Percentiles rank a stretch among this genome's conserved stretches.
Evolutionary conservation across 2,329 filamentous ascomycete genomes (phyloP).

Genomic region (Sporothrix brunneoviolacea): DNA sequence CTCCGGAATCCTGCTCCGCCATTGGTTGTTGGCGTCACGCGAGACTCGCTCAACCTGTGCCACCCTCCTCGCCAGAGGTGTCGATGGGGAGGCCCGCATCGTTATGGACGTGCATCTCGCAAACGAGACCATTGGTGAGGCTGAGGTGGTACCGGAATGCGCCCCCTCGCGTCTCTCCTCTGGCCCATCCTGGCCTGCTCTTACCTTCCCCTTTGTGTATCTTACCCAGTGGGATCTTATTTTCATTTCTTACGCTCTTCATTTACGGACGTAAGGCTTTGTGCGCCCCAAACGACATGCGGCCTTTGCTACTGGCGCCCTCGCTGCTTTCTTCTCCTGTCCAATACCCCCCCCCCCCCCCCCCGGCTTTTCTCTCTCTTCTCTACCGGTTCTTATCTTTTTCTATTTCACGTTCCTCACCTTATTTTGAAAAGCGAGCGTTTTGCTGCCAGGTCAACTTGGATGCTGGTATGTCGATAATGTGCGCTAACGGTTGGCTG

Average conservation of each 20-base stretch:
- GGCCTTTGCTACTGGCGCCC: too few relatives aligned
- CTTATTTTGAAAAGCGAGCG: too few relatives aligned
- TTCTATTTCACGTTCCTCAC: neutral
- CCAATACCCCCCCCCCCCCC: too few relatives aligned
- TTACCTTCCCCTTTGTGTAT: neutral
- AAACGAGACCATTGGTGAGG: neutral
- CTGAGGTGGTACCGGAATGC: conserved; percentile 2
- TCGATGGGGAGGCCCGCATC: too few relatives aligned
- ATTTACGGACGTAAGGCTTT: conserved; percentile 12
- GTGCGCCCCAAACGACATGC: conserved; percentile 17
- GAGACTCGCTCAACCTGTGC: neutral
- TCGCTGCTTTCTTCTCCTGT: too few relatives aligned
- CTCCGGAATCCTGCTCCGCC: neutral
- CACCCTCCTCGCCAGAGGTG: too few relatives aligned
- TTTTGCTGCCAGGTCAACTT: too few relatives aligned
- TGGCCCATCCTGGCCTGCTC: neutral
- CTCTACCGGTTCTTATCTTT: too few relatives aligned
- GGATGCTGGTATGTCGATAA: conserved; percentile 13
- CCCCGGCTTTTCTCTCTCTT: too few relatives aligned
- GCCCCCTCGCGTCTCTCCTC: neutral
- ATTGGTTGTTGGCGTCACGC: neutral
- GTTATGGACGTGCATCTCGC: too few relatives aligned
- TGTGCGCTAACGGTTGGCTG: conserved; percentile 20
- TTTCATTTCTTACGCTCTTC: neutral
- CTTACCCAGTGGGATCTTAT: neutral